Base-by-base conservation (phyloP, 345 rosid genomes). In the Dipteronia sinensis region DNA sequence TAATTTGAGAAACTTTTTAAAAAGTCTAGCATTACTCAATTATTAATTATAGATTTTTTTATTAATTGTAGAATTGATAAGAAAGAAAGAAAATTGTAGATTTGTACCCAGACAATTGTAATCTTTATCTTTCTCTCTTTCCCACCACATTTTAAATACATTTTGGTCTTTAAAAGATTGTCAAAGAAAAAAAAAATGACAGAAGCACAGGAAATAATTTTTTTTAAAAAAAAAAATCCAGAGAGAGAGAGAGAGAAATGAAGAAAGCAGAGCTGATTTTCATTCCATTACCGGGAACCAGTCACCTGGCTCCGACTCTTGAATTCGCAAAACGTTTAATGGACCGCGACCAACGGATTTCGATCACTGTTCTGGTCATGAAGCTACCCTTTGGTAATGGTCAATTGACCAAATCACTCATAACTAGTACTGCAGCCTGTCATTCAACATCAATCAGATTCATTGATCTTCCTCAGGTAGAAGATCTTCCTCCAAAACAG, bases 251-350 rank as follows among this genome's bases (percentile, higher is more conserved):
- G 19, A 76, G 46, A 42, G 46, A 42, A 9, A 42, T 42, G 46
- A 42, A 42, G 46, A 82, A 76, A 76, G 67, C 64, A 29, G 85
- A 86, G 80, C 78, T 85, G 11, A 80, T 85, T 9, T 69, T 86
- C 38, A 2, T 86, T 25, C 87, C 89, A 63, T 20, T 42, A 0
- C 87, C 88, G 4, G 66, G 69, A 11, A 25, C 5, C 2, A 88
- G 93, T 25, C 95, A 92, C 82, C 65, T 85, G 38, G 82, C 73
- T 5, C 83, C 90, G 0, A 2, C 46, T 1, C 64, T 86, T 10
- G 95, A 89, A 64, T 82, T 89, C 40, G 88, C 91, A 0, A 86
- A 83, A 38, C 69, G 78, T 63, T 76, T 90, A 16, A 58, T 89
- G 44, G 47, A 76, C 56, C 86, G 27, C 0, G 83, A 89, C 58